Evolutionary conservation across 208 protist genomes (phyloP), one percentile per base, ranked within the genome.

Genomic region (Porcisia deanei): DNA sequence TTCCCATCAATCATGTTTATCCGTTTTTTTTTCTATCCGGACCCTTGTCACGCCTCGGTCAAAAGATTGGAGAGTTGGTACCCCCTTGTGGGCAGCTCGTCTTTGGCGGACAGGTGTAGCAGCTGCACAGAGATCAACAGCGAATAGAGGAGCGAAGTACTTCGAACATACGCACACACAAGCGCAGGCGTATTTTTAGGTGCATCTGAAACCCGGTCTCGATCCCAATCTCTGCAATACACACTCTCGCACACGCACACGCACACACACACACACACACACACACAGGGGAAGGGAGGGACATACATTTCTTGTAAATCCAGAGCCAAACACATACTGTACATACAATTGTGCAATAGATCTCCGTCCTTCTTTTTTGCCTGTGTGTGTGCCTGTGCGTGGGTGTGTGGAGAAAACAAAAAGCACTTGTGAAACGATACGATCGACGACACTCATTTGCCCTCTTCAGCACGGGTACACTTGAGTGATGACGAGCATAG

Each of bases 401-500:
- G 67, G 30, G n/a, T 18, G 53, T 34, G n/a, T 0, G 53, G 18
- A 34, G 53, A 14, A 3, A 72, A 34, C 16, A 47, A 49, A 25
- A 10, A 45, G 25, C 9, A 16, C 1, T 43, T 47, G 39, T 20
- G 9, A 18, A 47, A 18, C 2, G 63, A 10, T 43, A 49, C 7
- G 18, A 2, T 34, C 9, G 8, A 20, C 63, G 4, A 8, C 7
- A 18, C 10, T 8, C 43, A 9, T 22, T 67, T 67, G 2, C 14
- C 14, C n/a, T 67, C 3, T 49, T 63, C 2, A 2, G 3, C 34
- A 22, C 45, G 20, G n/a, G 25, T 2, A 45, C 39, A 45, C 22
- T 20, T 30, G 9, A 37, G 43, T 6, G n/a, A 99, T 99, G 98
- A 98, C 98, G 3, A 98, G 94, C 67, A 94, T 99, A 39, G 97